A percentile compares a stretch with the other conserved stretches of the same genome.
These are phyloP conservation scores for Sarcodon aspratus DNA, from an alignment of 768 basidiomycete genomes.

Conservation along the genomic window DNA sequence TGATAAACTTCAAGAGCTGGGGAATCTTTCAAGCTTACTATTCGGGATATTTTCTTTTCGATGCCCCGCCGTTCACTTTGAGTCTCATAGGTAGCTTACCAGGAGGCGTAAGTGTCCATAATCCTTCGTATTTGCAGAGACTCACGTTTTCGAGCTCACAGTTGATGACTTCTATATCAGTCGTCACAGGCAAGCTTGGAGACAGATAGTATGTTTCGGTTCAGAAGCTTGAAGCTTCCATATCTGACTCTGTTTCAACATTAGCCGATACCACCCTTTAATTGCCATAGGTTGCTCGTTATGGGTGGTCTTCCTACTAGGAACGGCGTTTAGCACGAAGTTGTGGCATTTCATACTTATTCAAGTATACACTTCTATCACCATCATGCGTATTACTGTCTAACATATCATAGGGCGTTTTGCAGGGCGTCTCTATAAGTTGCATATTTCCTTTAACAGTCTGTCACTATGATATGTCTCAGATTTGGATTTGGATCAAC, in stretches of 20 bases:
- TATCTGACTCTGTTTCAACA: neutral
- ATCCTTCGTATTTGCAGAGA: neutral
- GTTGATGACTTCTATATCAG: conserved; percentile 16
- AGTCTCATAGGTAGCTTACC: conserved; percentile 15
- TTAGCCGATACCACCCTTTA: conserved; percentile 11
- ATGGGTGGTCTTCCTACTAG: conserved; percentile 17
- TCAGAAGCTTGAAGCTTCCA: neutral
- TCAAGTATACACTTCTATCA: too few relatives aligned
- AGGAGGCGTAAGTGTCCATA: conserved; percentile 8
- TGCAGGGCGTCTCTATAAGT: conserved; percentile 15
- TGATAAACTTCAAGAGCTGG: conserved; percentile 14
- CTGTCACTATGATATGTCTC: neutral
- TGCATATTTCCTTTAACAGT: conserved; percentile 9
- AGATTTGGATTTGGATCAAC: neutral
- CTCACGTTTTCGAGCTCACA: conserved; percentile 2
- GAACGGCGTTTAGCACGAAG: conserved; percentile 18
- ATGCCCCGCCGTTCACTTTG: conserved; percentile 5
- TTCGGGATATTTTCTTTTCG: conserved; percentile 13
- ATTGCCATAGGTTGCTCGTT: conserved; percentile 18
- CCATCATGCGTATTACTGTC: too few relatives aligned
- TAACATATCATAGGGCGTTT: conserved; percentile 14
- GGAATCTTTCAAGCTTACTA: conserved; percentile 22
- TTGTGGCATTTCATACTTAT: conserved; percentile 19
- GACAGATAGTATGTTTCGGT: conserved; percentile 17
- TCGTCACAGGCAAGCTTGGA: conserved; percentile 19